A percentile compares a stretch with the other conserved stretches of the same genome.
Evolutionary conservation across 371 early-diverging fungal genomes (phyloP).

Genomic region (Rhizopus delemar): DNA sequence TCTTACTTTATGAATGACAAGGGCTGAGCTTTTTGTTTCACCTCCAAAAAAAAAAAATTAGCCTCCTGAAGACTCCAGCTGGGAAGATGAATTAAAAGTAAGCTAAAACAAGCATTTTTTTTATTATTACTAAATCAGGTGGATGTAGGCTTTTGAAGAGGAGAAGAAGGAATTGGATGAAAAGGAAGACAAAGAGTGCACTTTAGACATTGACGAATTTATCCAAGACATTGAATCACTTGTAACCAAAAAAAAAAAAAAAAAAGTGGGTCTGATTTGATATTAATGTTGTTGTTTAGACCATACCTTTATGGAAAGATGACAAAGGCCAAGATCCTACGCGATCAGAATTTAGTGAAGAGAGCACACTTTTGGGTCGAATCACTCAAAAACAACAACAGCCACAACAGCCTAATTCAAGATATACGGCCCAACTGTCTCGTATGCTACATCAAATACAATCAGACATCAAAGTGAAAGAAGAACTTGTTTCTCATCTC

Average conservation of each 20-base stretch:
- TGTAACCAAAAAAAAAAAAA: conserved; percentile 9
- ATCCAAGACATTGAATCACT: conserved; percentile 35
- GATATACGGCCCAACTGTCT: conserved; percentile 34
- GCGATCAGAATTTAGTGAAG: background rate
- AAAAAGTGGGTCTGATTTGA: background rate
- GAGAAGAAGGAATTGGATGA: conserved; percentile 32
- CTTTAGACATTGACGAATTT: conserved; percentile 23
- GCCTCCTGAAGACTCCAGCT: conserved; percentile 41
- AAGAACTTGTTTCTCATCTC: conserved; percentile 58
- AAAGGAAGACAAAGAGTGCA: conserved; percentile 38
- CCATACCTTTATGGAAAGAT: conserved; percentile 37
- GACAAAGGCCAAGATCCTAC: background rate
- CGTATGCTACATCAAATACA: conserved; percentile 69
- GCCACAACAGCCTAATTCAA: conserved; percentile 1
- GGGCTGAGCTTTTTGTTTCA: background rate
- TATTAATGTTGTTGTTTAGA: conserved; percentile 14
- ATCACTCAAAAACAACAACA: background rate
- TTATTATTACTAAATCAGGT: background rate
- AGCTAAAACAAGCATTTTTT: background rate
- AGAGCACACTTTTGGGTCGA: background rate
- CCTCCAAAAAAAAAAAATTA: conserved; percentile 6
- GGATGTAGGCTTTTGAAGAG: conserved; percentile 41
- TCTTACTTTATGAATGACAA: no score
- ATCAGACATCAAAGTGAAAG: conserved; percentile 69
- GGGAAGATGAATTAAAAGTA: conserved; percentile 48